phyloP scores from a whole-genome alignment of 345 rosid genomes.

The Moringa oleifera region DNA sequence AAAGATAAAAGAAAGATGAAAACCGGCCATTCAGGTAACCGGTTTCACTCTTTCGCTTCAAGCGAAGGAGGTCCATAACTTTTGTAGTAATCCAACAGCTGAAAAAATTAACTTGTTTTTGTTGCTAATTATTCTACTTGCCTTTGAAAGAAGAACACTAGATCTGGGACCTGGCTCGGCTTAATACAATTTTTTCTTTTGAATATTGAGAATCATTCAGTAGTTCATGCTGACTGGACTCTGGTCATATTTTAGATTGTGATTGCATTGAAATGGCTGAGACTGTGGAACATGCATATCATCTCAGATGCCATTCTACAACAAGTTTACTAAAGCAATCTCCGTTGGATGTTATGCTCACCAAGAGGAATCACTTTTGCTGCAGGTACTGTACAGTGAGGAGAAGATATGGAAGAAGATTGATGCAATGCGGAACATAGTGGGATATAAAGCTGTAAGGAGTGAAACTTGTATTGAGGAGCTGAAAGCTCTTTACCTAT shows the following conservation, averaged over 20 bases:
- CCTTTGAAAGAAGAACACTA: no score
- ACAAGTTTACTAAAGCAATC: no score
- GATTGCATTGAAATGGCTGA: no score
- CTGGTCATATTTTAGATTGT: no score
- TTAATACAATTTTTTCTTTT: no score
- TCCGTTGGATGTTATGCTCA: no score
- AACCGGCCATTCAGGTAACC: background rate
- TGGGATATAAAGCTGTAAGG: constrained; percentile 48
- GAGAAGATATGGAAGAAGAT: constrained; percentile 60
- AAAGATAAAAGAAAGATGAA: background rate
- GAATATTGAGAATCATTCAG: no score
- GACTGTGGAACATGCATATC: no score
- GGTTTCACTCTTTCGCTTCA: background rate
- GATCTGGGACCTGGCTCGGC: no score
- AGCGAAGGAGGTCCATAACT: background rate
- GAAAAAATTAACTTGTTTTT: background rate
- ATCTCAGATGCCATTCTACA: no score
- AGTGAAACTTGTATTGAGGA: constrained; percentile 46
- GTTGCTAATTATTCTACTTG: no score
- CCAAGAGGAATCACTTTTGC: background rate
- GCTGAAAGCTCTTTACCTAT: constrained; percentile 58
- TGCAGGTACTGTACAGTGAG: constrained; percentile 31
- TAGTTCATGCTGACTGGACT: no score
- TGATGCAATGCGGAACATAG: constrained; percentile 39
- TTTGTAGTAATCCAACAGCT: background rate